Base-by-base conservation (phyloP, 2,329 filamentous ascomycete genomes). In the Dothiorella sarmentorum region DNA sequence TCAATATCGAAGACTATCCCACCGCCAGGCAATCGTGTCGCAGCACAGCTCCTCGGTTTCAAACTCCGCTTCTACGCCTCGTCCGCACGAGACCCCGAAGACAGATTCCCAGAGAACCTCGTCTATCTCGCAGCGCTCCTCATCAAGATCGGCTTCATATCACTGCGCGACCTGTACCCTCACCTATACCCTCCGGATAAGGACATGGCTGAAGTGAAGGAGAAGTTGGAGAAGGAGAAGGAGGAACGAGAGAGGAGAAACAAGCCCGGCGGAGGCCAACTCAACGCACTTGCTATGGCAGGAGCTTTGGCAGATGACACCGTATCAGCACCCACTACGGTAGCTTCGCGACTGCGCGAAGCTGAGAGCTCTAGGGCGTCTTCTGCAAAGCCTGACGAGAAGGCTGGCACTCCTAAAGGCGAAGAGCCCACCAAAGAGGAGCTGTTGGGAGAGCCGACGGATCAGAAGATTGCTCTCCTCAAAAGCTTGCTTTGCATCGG, bases 131-230 rank as follows among this genome's bases (percentile, higher is more conserved):
- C 92, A 0, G 92, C 94, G 1, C 82, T 97, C 31, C 83, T 99
- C 27, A 92, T 99, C 75, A 99, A 99, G 75, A 90, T 97, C 64
- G 95, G 94, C 1, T 99, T 99, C 72, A 90, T 99, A 61, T 97
- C 94, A 1, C 78, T 99, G 6, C 83, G 85, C 55, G 94, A 99
- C 69, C 78, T 99, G 1, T 97, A 96, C 71, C 87, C 91, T 15
- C 94, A 99, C 71, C 82, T 99, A 0, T 95, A 91, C 78, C 91
- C 94, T 7, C 77, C 82, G 0, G 94, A 97, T 64, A 86, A 90
- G 29, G 80, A 85, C 3, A 97, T 99, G 93, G 83, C 88, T 37
- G 79, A 78, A 6, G 78, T 96, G 53, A 86, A 84, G 63, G 81
- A 85, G 38, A 84, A 86, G 64, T 85, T 89, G 61, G 77, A 86